phyloP scores from a whole-genome alignment of 2,329 filamentous ascomycete species.

The Penicillium sp. region DNA sequence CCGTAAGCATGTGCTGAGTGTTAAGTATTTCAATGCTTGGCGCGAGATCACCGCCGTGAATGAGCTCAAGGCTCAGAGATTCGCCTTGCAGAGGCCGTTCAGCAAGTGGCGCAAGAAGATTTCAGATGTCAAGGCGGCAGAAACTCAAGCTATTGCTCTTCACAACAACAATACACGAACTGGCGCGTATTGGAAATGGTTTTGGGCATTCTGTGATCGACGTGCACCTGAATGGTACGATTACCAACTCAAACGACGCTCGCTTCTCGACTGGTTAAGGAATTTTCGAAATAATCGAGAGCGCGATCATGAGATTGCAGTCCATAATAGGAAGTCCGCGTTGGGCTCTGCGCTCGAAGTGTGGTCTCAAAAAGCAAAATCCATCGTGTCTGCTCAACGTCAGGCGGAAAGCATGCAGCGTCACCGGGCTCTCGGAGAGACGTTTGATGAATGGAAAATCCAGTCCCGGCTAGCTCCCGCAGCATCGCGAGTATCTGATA shows the following conservation, averaged over 20 bases:
- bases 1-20: conserved; percentile 63
- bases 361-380: conserved; percentile 33
- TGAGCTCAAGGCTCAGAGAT: conserved; percentile 48
- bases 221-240: conserved; percentile 42
- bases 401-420: conserved; percentile 29
- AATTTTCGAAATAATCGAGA: conserved; percentile 38
- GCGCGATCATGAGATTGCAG: conserved; percentile 36
- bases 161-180: conserved; percentile 29
- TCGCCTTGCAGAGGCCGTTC: conserved; percentile 52
- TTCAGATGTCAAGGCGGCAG: conserved; percentile 31
- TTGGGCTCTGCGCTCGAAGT: conserved; percentile 29
- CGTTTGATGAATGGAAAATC: conserved; percentile 40
- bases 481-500: conserved; percentile 39
- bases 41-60: conserved; percentile 59
- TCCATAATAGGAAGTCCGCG: conserved; percentile 25
- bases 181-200: conserved; percentile 40
- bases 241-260: conserved; percentile 37
- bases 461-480: conserved; percentile 42
- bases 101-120: conserved; percentile 47
- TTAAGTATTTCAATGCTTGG: conserved; percentile 65
- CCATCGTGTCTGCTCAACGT: conserved; percentile 25
- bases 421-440: conserved; percentile 33
- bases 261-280: conserved; percentile 39
- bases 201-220: conserved; percentile 42
- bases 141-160: conserved; percentile 30